A percentile compares a stretch with the other conserved stretches of the same genome.
Conservation (phyloP, 2,329 filamentous ascomycete species). For the Stagonosporopsis vannaccii region DNA sequence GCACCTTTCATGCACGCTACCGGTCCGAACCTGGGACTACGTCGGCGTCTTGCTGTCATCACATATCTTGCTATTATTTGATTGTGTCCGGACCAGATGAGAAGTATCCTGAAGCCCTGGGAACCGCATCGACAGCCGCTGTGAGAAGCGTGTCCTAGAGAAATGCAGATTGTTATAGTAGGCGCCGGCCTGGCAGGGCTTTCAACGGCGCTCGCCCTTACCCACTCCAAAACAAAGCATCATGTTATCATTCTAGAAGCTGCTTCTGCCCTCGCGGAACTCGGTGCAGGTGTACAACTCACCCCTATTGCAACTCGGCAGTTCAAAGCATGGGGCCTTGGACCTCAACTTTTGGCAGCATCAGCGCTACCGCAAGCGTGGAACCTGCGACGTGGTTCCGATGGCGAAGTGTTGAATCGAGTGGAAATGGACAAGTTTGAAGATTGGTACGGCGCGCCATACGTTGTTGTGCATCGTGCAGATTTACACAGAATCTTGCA, state of each 20-base stretch:
- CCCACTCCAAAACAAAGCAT: conserved; percentile 2
- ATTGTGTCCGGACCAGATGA: neutral
- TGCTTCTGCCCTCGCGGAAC: conserved; percentile 7
- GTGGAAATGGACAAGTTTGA: conserved; percentile 20
- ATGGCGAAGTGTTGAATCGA: conserved; percentile 13
- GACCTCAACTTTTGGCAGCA: conserved; percentile 8
- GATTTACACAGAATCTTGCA: conserved; percentile 26
- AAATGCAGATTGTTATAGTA: conserved; percentile 10
- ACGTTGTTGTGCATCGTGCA: conserved; percentile 26
- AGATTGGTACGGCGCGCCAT: conserved; percentile 23
- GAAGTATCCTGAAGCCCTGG: neutral
- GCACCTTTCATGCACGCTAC: neutral
- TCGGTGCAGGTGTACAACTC: conserved; percentile 16
- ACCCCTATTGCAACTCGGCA: conserved; percentile 10
- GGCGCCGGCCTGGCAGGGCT: conserved; percentile 17
- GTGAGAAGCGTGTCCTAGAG: neutral
- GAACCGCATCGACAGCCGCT: too few species aligned
- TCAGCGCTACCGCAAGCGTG: conserved; percentile 15
- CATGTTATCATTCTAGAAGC: conserved; percentile 9
- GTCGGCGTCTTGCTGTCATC: neutral
- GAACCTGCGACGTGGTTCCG: conserved; percentile 43
- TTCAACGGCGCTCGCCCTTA: conserved; percentile 11
- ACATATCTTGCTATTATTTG: neutral
- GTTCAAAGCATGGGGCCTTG: conserved; percentile 13
- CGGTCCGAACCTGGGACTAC: conserved; percentile 7